Evolutionary conservation across 768 basidiomycete species (phyloP).

Genomic region (Rhodotorula sphaerocarpa): DNA sequence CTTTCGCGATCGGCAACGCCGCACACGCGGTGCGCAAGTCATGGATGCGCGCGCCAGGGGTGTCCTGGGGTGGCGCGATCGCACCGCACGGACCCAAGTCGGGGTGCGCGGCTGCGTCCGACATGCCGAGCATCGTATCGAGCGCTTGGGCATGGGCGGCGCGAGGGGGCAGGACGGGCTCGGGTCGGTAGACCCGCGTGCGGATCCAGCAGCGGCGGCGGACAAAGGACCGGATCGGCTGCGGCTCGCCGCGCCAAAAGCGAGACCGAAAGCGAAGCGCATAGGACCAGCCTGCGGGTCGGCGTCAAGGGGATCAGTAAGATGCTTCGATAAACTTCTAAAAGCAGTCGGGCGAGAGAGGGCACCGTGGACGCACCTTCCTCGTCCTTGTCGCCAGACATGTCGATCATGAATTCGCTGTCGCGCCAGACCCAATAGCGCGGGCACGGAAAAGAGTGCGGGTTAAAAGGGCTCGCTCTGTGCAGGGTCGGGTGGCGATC

Average conservation of each 20-base stretch:
- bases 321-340: no score
- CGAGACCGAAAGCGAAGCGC: slow-evolving; percentile 25
- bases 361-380: slow-evolving; percentile 6
- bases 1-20: background rate
- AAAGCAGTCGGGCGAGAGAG: no score
- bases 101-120: background rate
- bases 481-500: fast-evolving
- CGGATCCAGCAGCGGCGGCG: slow-evolving; percentile 21
- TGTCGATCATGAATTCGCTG: slow-evolving; percentile 30
- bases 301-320: no score
- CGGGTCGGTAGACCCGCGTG: slow-evolving; percentile 18
- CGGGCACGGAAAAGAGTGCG: slow-evolving; percentile 18
- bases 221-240: slow-evolving; percentile 15
- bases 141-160: background rate
- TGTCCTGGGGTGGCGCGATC: no score
- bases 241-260: slow-evolving; percentile 30
- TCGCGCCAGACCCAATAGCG: slow-evolving; percentile 31
- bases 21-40: slow-evolving; percentile 1
- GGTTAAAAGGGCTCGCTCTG: slow-evolving; percentile 18
- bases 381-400: slow-evolving; percentile 31
- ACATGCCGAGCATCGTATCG: background rate
- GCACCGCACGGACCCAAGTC: background rate
- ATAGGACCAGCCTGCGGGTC: slow-evolving; percentile 19
- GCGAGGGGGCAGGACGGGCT: background rate
- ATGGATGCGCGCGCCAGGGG: background rate